Conservation (phyloP, 371 early-diverging fungal genomes). For the Mortierella sp. region DNA sequence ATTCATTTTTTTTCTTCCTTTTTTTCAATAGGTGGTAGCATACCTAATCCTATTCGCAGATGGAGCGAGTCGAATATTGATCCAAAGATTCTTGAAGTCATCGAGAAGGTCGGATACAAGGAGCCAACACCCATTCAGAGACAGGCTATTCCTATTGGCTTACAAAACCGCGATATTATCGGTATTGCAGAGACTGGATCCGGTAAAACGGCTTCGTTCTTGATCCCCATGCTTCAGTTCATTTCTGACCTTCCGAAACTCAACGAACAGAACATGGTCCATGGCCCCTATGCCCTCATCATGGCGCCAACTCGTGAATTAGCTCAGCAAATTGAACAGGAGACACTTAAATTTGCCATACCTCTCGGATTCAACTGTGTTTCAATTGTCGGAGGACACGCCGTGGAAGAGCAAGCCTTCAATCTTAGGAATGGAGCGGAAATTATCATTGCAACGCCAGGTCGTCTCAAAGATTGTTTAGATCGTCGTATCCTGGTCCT, state of each 20-base stretch:
- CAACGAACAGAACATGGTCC: constrained; percentile 77
- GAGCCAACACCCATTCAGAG: constrained; percentile 99
- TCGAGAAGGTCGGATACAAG: constrained; percentile 87
- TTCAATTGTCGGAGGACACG: constrained; percentile 95
- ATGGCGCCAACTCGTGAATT: constrained; percentile 98
- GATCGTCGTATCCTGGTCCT: constrained; percentile 88
- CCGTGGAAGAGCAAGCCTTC: constrained; percentile 88
- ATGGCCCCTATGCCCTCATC: constrained; percentile 94
- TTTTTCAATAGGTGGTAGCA: constrained; percentile 71
- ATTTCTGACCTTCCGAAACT: constrained; percentile 86
- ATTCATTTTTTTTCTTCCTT: background rate
- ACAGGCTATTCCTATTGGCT: constrained; percentile 96
- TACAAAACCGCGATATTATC: constrained; percentile 94
- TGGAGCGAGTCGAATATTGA: constrained; percentile 92
- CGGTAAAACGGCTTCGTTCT: constrained; percentile 98
- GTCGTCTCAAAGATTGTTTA: constrained; percentile 92
- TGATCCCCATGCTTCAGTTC: constrained; percentile 95
- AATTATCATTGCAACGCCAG: constrained; percentile 98
- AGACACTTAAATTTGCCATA: constrained; percentile 86
- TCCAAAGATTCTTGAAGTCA: constrained; percentile 71
- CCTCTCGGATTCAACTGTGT: constrained; percentile 88
- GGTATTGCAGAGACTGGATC: constrained; percentile 99
- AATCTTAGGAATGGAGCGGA: constrained; percentile 90
- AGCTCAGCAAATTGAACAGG: constrained; percentile 94
- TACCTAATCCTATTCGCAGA: constrained; percentile 93